Conservation (phyloP, 1,139 yeast species). For the Lodderomyces oxycetoniae region DNA sequence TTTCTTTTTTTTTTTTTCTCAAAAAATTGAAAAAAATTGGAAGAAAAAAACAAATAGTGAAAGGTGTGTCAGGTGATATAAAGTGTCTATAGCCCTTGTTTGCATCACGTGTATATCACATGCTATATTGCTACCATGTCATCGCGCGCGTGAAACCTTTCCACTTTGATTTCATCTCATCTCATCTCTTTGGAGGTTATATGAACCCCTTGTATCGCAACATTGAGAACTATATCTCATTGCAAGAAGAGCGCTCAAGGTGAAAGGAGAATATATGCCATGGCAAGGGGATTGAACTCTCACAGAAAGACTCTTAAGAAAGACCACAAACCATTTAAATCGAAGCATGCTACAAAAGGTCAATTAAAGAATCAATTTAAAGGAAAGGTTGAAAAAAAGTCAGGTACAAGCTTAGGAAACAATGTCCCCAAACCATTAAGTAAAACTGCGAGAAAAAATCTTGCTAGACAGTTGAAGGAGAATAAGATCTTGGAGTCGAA, state of each 20-base stretch:
- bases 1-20: too few species aligned
- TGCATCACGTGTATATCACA: slow-evolving; percentile 1
- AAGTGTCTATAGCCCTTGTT: slow-evolving; percentile 1
- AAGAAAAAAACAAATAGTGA: too few species aligned
- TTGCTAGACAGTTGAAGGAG: slow-evolving; percentile 71
- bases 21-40: too few species aligned
- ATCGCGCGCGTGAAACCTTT: too few species aligned
- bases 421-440: slow-evolving; percentile 45
- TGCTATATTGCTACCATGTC: too few species aligned
- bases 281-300: slow-evolving; percentile 66
- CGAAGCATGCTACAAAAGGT: slow-evolving; percentile 89
- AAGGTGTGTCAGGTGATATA: too few species aligned
- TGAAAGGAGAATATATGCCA: too few species aligned
- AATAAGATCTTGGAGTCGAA: slow-evolving; percentile 58
- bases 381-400: slow-evolving; percentile 77
- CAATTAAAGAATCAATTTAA: slow-evolving; percentile 72
- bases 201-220: too few species aligned
- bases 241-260: too few species aligned
- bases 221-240: too few species aligned
- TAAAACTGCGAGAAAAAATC: slow-evolving; percentile 74
- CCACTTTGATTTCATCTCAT: too few species aligned
- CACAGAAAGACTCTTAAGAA: slow-evolving; percentile 82
- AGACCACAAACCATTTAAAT: slow-evolving; percentile 84
- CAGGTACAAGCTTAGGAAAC: slow-evolving; percentile 8
- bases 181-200: too few species aligned